Percentiles rank a stretch among this genome's conserved stretches.
Evolutionary conservation across 1,139 yeast species (phyloP).

Genomic region (Geotrichum bryndzae): DNA sequence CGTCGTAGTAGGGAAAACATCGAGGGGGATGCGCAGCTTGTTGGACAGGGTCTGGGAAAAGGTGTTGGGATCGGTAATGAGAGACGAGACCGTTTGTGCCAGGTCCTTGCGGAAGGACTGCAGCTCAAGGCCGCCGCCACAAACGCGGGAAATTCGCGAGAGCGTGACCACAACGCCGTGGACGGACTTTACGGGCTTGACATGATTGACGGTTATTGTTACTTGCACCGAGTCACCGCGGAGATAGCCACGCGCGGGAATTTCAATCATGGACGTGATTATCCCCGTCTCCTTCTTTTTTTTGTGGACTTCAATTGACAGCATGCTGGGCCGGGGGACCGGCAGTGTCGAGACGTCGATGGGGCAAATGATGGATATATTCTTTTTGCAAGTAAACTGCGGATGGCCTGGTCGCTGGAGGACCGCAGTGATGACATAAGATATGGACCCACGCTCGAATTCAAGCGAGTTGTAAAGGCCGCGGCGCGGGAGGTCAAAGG

Average conservation of each 20-base stretch:
- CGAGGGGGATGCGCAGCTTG: constrained; percentile 69
- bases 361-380: constrained; percentile 61
- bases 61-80: constrained; percentile 68
- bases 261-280: constrained; percentile 44
- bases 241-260: constrained; percentile 65
- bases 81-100: constrained; percentile 68
- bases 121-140: constrained; percentile 45
- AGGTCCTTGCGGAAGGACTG: constrained; percentile 83
- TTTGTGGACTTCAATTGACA: constrained; percentile 48
- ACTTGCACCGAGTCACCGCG: constrained; percentile 77
- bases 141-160: constrained; percentile 73
- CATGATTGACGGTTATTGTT: constrained; percentile 58
- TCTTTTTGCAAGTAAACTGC: constrained; percentile 34
- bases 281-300: constrained; percentile 31
- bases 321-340: constrained; percentile 58
- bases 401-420: constrained; percentile 36
- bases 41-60: constrained; percentile 55
- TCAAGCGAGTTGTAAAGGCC: constrained; percentile 69
- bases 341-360: constrained; percentile 65
- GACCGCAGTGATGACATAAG: constrained; percentile 56
- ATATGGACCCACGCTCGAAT: constrained; percentile 81
- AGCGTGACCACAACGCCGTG: constrained; percentile 75
- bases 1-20: constrained; percentile 76
- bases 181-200: constrained; percentile 63
- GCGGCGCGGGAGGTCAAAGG: constrained; percentile 66